Base-by-base conservation (phyloP, 1,284 basidiomycete genomes). In the Ceratobasidium sp. region DNA sequence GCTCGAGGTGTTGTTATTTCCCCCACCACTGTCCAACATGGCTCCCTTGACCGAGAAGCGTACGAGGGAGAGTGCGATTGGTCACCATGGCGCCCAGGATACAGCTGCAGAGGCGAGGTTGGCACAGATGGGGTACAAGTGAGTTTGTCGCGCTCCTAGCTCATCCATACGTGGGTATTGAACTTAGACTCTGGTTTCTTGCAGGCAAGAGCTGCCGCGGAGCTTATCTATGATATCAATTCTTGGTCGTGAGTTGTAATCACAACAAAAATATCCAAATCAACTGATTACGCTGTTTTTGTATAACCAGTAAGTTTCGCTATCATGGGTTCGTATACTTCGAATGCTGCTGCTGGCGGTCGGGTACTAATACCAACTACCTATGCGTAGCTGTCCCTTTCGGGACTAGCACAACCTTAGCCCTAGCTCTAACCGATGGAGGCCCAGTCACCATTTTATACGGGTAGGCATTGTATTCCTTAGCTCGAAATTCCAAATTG, bases 191-290 rank as follows among this genome's bases (percentile, higher is more conserved):
- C 13, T 2, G 33, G 67, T 56, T 26, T 5, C 15, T 67, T 44
- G 12, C 39, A 79, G 79, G 44, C 83, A 84, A 40, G 85, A 88
- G 80, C 82, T 87, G 73, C 84, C 84, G 42, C 84, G 87, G 39
- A 85, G 84, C 49, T 81, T 88, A n/a, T 86, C 85, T 61, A 86
- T 87, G 86, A 82, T 86, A 23, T 84, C 85, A 44, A 84, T 87
- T n/a, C 83, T 87, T 5, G 87, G 87, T 44, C 81, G 79, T 79
- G 40, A 77, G 78, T 78, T n/a, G 40, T 28, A 0, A 51, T 15
- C 20, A 49, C 13, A 49, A 12, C 42, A 7, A n/a, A 51, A 23
- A 2, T 20, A 20, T 33, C 15, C 23, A 20, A 9, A 7, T 23
- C 6, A 44, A 26, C 56, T 56, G 13, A 72, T 63, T 1, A 51